Evolutionary conservation across 2,329 filamentous ascomycete species (phyloP).

Genomic region (Plenodomus lindquistii): DNA sequence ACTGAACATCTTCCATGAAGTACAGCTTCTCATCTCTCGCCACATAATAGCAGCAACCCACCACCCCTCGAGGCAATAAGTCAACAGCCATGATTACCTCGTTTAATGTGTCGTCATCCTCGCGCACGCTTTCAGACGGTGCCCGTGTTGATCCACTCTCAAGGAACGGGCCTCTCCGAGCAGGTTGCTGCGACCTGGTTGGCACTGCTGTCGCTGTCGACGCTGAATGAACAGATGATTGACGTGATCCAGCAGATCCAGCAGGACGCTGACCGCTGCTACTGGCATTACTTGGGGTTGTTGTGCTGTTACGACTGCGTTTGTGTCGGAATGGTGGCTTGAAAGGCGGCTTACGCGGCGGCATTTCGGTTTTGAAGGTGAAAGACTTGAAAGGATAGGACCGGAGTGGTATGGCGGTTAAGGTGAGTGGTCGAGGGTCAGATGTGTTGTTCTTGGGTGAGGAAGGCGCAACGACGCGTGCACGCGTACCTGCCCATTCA

Average conservation of each 20-base stretch:
- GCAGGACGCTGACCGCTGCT: slow-evolving; percentile 8
- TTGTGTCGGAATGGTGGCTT: slow-evolving; percentile 13
- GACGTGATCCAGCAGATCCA: slow-evolving; percentile 9
- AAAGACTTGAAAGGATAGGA: not conserved
- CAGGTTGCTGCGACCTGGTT: not conserved
- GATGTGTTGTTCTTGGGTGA: slow-evolving; percentile 1
- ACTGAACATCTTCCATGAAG: slow-evolving; percentile 75
- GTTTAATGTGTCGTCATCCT: slow-evolving; percentile 58
- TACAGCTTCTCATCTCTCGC: slow-evolving; percentile 70
- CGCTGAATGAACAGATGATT: slow-evolving; percentile 12
- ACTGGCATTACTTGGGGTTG: slow-evolving; percentile 2
- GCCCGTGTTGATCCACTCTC: slow-evolving; percentile 2
- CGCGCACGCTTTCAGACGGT: slow-evolving; percentile 5
- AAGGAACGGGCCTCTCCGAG: not conserved
- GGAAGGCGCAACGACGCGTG: slow-evolving; percentile 19
- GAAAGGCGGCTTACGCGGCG: slow-evolving; percentile 4
- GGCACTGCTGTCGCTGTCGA: slow-evolving; percentile 7
- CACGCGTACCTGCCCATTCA: slow-evolving; percentile 18
- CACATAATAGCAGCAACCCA: slow-evolving; percentile 86
- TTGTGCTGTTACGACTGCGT: slow-evolving; percentile 12
- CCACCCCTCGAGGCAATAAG: slow-evolving; percentile 67
- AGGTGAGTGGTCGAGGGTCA: slow-evolving; percentile 1
- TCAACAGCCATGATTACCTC: slow-evolving; percentile 83
- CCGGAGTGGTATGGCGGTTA: not conserved
- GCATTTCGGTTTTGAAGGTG: slow-evolving; percentile 13